phyloP scores from a whole-genome alignment of 257 asterid genomes.

The Gardenia jasminoides region DNA sequence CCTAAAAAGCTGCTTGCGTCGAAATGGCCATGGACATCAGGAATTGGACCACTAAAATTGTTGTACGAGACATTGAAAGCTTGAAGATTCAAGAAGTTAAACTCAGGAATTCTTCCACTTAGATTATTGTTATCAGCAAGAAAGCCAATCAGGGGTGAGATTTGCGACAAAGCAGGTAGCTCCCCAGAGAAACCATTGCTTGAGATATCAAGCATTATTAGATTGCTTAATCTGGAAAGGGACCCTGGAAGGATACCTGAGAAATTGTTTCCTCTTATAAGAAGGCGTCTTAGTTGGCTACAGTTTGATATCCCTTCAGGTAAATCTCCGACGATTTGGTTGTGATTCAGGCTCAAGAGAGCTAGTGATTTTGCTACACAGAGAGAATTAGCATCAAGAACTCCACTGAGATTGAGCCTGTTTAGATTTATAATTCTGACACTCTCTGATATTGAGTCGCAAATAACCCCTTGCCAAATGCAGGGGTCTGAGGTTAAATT shows the following conservation, averaged over 20 bases:
- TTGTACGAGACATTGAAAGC: conserved; percentile 16
- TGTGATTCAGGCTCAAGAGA: conserved; percentile 54
- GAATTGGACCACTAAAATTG: conserved; percentile 14
- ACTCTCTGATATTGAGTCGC: conserved; percentile 19
- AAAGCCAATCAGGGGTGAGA: conserved; percentile 57
- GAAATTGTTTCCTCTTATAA: conserved; percentile 37
- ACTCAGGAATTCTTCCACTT: conserved; percentile 41
- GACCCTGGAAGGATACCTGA: conserved; percentile 49
- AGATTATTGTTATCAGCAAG: conserved; percentile 45
- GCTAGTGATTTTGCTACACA: conserved; percentile 35
- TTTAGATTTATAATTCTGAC: conserved; percentile 47
- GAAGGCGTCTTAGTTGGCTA: conserved; percentile 41
- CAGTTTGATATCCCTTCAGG: conserved; percentile 49
- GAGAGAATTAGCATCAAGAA: conserved; percentile 42
- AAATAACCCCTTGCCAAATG: conserved; percentile 50
- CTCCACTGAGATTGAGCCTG: conserved; percentile 40
- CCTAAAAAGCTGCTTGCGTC: conserved; percentile 8
- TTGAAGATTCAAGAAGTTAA: conserved; percentile 24
- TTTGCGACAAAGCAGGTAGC: conserved; percentile 46
- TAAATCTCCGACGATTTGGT: conserved; percentile 35
- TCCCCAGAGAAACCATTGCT: conserved; percentile 48
- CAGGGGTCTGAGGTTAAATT: conserved; percentile 58
- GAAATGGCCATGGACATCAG: conserved; percentile 3
- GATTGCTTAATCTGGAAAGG: conserved; percentile 35
- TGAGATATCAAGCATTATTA: conserved; percentile 49